Evolutionary conservation across 2,329 filamentous ascomycete species (phyloP), one percentile per base, ranked within the genome.

Genomic region (Lecanicillium sp.): DNA sequence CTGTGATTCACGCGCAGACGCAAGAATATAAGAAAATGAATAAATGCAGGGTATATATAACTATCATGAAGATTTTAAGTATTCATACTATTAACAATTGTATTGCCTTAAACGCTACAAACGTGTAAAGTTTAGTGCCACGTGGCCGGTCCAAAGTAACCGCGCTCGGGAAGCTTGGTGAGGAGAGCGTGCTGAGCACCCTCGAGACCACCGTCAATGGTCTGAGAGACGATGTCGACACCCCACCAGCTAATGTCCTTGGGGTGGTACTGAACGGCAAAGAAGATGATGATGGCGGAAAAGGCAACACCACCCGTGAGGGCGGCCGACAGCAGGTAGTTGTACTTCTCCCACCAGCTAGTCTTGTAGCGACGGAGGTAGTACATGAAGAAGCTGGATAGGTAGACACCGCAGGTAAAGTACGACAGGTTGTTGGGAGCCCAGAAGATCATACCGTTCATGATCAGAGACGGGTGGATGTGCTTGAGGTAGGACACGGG

Each of bases 321-420:
- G 1, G 65, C 66, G 0, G 68, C 66, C 2, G 65, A 67, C 1
- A 72, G 54, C 5, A 70, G 62, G 49, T 70, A 72, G 54, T 70
- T 70, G 57, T 72, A 72, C 60, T 71, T 69, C 40, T 68, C 65
- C 66, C 66, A 71, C 67, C 66, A 71, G 0, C 67, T 67, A 23
- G 65, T 52, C 21, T 62, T 58, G 50, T 65, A 60, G 21, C 63
- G 54, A 1, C 60, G 63, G 2, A 73, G 54, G 59, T 62, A 67
- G 55, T 68, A 72, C 68, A 70, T 70, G 59, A 71, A 71, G 35
- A 66, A 52, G 41, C 65, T 66, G 1, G 61, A 62, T 19, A 71
- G 39, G 19, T 68, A 66, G 37, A 73, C 58, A 7, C 67, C 68
- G 1, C 66, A 64, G 4, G 67, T 71, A 50, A 66, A 67, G 59